These are phyloP conservation scores for Albophoma yamanashiensis DNA, from an alignment of 2,329 filamentous ascomycete species.

Conservation along the genomic window DNA sequence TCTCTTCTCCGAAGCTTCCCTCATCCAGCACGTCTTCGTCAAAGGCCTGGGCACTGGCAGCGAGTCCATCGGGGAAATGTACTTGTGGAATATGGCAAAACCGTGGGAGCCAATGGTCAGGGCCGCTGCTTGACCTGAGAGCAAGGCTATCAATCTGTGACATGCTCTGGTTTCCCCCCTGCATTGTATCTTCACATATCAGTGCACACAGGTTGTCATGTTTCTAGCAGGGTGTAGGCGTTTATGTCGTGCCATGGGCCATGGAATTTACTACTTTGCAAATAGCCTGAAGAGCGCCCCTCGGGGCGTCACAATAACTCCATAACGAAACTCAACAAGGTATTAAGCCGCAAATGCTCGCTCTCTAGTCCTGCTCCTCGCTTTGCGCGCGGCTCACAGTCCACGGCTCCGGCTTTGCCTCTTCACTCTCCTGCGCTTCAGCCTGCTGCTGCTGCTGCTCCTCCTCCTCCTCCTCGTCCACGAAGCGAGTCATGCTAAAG, in stretches of 20 bases:
- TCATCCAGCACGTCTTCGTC: constrained; percentile 25
- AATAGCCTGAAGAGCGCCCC: background rate
- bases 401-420: constrained; percentile 11
- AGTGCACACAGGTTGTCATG: background rate
- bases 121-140: constrained; percentile 18
- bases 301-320: background rate
- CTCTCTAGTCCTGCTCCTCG: constrained; percentile 6
- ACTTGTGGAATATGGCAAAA: constrained; percentile 28
- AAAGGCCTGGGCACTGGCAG: constrained; percentile 17
- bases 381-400: constrained; percentile 6
- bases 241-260: background rate
- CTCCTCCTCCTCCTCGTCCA: constrained; percentile 27
- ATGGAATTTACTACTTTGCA: background rate
- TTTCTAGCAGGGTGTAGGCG: background rate
- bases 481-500: constrained; percentile 47
- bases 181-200: background rate
- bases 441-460: constrained; percentile 23
- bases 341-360: background rate
- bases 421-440: constrained; percentile 9
- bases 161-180: background rate
- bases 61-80: constrained; percentile 23
- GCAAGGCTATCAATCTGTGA: background rate
- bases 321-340: background rate
- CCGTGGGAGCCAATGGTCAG: constrained; percentile 34
- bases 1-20: background rate